A percentile compares a stretch with the other conserved stretches of the same genome.
Conservation (phyloP, 2,329 filamentous ascomycete species). For the Canariomyces notabilis region DNA sequence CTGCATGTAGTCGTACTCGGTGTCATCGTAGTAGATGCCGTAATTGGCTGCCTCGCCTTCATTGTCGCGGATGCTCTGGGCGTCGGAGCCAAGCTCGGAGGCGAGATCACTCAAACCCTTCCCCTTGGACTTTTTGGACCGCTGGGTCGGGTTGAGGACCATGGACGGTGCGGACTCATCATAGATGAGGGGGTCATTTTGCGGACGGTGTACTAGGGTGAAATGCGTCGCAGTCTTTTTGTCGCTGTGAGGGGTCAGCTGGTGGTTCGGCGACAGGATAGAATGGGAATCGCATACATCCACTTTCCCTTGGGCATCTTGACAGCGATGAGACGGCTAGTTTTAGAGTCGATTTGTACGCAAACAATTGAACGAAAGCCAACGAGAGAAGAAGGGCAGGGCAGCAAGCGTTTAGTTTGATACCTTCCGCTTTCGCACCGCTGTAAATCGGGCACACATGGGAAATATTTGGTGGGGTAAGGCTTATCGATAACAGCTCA, state of each 20-base stretch:
- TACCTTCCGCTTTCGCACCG: too few relatives aligned
- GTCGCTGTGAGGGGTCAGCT: conserved; percentile 43
- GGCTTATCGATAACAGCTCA: conserved; percentile 23
- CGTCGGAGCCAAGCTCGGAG: conserved; percentile 66
- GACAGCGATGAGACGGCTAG: conserved; percentile 21
- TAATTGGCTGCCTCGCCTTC: conserved; percentile 94
- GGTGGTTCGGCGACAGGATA: neutral
- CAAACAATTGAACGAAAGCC: neutral
- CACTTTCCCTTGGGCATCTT: conserved; percentile 73
- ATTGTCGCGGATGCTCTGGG: conserved; percentile 67
- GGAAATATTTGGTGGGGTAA: conserved; percentile 28
- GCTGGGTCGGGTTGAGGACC: conserved; percentile 70
- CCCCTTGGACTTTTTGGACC: conserved; percentile 45
- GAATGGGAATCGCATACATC: conserved; percentile 46
- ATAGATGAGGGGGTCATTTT: conserved; percentile 96
- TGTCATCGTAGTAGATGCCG: conserved; percentile 92
- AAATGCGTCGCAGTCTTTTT: conserved; percentile 93
- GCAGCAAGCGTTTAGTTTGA: too few relatives aligned
- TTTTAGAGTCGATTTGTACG: neutral
- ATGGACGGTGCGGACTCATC: conserved; percentile 83
- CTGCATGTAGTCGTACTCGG: conserved; percentile 98
- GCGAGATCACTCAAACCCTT: conserved; percentile 72
- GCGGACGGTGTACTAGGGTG: conserved; percentile 88
- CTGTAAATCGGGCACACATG: conserved; percentile 8
- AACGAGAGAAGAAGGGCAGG: too few relatives aligned